phyloP scores from a whole-genome alignment of 371 early-diverging fungal species.

The Lichtheimia ramosa region DNA sequence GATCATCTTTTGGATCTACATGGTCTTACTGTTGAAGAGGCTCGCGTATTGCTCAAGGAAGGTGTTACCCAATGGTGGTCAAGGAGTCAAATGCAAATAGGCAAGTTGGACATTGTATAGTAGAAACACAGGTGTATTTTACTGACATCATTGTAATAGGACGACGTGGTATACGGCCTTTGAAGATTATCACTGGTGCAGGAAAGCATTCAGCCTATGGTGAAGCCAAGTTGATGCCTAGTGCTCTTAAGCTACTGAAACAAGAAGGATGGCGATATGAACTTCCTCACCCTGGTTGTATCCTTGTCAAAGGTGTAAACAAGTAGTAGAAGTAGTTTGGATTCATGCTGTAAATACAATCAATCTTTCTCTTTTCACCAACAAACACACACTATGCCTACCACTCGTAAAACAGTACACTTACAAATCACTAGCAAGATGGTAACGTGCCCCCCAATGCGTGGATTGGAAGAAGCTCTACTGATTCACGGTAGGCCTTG shows the following conservation, averaged over 20 bases:
- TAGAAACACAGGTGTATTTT: not conserved
- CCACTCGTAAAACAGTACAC: no score
- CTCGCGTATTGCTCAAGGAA: constrained; percentile 58
- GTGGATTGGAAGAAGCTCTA: no score
- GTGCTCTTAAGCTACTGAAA: constrained; percentile 45
- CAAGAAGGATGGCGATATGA: constrained; percentile 61
- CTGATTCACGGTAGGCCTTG: no score
- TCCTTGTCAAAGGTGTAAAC: constrained; percentile 38
- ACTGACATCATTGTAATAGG: constrained; percentile 12
- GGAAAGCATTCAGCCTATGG: constrained; percentile 65
- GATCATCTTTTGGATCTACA: constrained; percentile 69
- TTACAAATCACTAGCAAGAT: no score
- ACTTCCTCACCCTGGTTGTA: constrained; percentile 49
- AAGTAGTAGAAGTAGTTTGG: not conserved
- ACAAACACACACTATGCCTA: no score
- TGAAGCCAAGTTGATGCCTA: constrained; percentile 58
- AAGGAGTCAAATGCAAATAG: constrained; percentile 51
- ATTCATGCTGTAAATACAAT: no score
- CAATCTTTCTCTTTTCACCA: no score
- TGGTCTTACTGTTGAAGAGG: constrained; percentile 67
- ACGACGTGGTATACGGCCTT: constrained; percentile 41
- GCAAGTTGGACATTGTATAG: constrained; percentile 12
- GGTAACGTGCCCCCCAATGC: no score
- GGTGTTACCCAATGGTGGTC: constrained; percentile 66
- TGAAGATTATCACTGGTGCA: constrained; percentile 66